Percentiles rank a stretch among this genome's conserved stretches.
Evolutionary conservation across 1,139 yeast genomes (phyloP).

Genomic region (Yamadazyma blattariae): DNA sequence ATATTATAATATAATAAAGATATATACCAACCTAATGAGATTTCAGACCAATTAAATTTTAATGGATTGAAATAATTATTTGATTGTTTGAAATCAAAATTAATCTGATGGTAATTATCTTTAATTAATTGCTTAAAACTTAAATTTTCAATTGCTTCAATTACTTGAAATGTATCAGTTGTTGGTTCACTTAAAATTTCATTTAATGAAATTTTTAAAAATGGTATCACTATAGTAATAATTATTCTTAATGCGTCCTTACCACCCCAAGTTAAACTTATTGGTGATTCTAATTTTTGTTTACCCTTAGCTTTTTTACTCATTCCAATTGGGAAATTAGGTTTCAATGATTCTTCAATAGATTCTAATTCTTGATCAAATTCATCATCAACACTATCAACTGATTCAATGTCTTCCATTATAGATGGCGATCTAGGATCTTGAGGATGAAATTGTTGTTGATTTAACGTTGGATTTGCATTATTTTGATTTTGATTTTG

Average conservation of each 20-base stretch:
- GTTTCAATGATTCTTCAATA: constrained; percentile 32
- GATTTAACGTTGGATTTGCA: background rate
- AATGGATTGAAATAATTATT: constrained; percentile 44
- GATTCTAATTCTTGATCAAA: constrained; percentile 16
- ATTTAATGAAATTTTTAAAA: constrained; percentile 30
- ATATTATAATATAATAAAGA: constrained; percentile 66
- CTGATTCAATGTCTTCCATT: constrained; percentile 3
- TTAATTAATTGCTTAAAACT: constrained; percentile 23
- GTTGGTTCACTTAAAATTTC: constrained; percentile 35
- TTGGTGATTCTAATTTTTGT: constrained; percentile 46
- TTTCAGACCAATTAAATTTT: constrained; percentile 57
- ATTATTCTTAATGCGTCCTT: constrained; percentile 47
- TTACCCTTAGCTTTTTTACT: constrained; percentile 60
- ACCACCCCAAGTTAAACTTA: constrained; percentile 62
- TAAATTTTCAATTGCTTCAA: constrained; percentile 36
- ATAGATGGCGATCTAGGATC: no score
- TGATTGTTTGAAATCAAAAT: constrained; percentile 32
- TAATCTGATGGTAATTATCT: constrained; percentile 22
- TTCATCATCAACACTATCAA: constrained; percentile 8
- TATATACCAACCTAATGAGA: constrained; percentile 76
- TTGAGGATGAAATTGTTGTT: background rate
- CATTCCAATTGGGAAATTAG: constrained; percentile 60
- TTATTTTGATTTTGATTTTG: no score
- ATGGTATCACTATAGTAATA: constrained; percentile 41
- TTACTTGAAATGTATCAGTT: constrained; percentile 31